A percentile compares a stretch with the other conserved stretches of the same genome.
Conservation (phyloP, 805 yeast species). For the Yarrowia divulgata region DNA sequence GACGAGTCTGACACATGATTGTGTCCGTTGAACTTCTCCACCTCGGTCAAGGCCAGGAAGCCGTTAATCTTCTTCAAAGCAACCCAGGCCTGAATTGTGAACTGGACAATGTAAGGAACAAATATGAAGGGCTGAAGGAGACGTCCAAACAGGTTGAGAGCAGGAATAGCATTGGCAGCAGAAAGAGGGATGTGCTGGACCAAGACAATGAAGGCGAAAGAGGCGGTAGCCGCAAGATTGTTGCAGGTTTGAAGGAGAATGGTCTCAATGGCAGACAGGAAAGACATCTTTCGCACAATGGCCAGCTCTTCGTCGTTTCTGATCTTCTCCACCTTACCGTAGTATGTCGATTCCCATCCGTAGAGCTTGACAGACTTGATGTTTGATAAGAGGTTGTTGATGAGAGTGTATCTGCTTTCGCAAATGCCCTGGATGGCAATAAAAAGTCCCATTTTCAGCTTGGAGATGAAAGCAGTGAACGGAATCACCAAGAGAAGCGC, state of each 20-base stretch:
- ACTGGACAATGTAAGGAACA: not conserved
- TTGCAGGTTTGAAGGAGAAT: not conserved
- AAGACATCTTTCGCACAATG: not conserved
- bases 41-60: not conserved
- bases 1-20: not conserved
- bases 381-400: not conserved
- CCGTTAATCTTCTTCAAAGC: not conserved
- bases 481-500: not conserved
- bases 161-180: not conserved
- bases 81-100: not conserved
- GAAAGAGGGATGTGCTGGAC: not conserved
- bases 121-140: not conserved
- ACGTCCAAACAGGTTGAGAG: not conserved
- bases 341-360: not conserved
- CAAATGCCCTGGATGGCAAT: not conserved
- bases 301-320: not conserved
- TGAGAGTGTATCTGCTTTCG: not conserved
- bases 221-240: not conserved
- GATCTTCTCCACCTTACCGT: not conserved
- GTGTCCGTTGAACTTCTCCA: not conserved
- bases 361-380: conserved; percentile 20
- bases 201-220: conserved; percentile 6
- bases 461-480: not conserved
- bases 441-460: not conserved
- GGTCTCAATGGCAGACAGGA: not conserved